Conservation (phyloP, 352 stramenopile genomes). For the Pilasporangium apinafurcum region DNA sequence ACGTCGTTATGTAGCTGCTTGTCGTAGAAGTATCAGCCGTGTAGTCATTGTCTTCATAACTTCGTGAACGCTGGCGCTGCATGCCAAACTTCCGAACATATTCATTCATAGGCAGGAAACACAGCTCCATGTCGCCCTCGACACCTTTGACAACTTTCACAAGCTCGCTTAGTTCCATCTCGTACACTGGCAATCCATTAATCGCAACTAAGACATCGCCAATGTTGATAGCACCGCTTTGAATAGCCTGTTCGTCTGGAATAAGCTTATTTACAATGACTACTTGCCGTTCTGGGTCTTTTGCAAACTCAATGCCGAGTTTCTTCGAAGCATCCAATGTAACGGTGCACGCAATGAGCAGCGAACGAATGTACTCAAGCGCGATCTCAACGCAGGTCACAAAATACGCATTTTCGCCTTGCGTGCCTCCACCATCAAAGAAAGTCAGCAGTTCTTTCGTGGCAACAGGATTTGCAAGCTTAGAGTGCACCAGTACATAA, state of each 20-base stretch:
- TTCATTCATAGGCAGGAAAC: conserved; percentile 69
- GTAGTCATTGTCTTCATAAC: too few species aligned
- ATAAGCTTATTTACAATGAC: conserved; percentile 57
- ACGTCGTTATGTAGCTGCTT: too few species aligned
- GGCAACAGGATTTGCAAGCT: conserved; percentile 54
- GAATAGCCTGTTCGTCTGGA: conserved; percentile 50
- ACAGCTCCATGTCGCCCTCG: conserved; percentile 73
- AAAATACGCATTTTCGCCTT: conserved; percentile 83
- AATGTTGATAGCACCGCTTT: conserved; percentile 45
- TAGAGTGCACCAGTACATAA: conserved; percentile 78
- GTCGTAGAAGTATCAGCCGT: too few species aligned
- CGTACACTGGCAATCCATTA: conserved; percentile 75
- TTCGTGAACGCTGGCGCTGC: too few species aligned
- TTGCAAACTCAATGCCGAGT: conserved; percentile 75
- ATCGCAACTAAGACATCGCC: conserved; percentile 76
- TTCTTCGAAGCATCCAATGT: conserved; percentile 59
- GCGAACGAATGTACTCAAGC: conserved; percentile 82
- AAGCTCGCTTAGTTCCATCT: conserved; percentile 73
- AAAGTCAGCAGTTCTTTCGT: conserved; percentile 79
- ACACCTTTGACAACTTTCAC: conserved; percentile 64
- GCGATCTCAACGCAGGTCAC: conserved; percentile 85
- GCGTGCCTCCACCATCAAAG: conserved; percentile 58
- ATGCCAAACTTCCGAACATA: conserved; percentile 60
- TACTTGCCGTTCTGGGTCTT: conserved; percentile 35
- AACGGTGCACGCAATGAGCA: conserved; percentile 76